A percentile compares a stretch with the other conserved stretches of the same genome.
These are phyloP conservation scores for Echeveria elegans DNA, from an alignment of 164 flowering plant genomes.

Conservation along the genomic window DNA sequence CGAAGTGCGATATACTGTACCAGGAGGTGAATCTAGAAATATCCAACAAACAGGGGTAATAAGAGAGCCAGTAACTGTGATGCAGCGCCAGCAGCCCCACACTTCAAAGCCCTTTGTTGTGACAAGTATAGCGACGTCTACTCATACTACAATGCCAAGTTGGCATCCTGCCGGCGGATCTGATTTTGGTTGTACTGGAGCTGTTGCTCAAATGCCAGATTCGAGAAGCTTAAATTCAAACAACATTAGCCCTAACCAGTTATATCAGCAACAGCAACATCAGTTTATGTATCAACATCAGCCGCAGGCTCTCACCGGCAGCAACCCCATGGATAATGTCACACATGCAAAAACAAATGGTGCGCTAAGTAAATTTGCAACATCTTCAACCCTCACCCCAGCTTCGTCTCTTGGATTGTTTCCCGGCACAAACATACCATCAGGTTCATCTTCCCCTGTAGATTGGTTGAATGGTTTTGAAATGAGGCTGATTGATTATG, in stretches of 20 bases:
- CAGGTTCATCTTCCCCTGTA: constrained; percentile 41
- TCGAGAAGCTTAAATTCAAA: constrained; percentile 22
- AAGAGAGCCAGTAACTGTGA: constrained; percentile 61
- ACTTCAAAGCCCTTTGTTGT: constrained; percentile 26
- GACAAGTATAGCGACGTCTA: constrained; percentile 27
- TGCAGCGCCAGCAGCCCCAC: constrained; percentile 60
- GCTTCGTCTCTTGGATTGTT: constrained; percentile 65
- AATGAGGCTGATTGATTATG: constrained; percentile 46
- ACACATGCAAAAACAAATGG: neutral
- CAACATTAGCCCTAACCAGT: constrained; percentile 26
- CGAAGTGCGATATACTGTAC: constrained; percentile 29
- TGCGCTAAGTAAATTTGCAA: constrained; percentile 22
- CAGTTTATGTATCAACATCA: constrained; percentile 26
- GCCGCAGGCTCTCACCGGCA: constrained; percentile 12
- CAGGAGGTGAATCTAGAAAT: constrained; percentile 41
- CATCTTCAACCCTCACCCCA: constrained; percentile 28
- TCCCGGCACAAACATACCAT: constrained; percentile 39
- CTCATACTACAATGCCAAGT: constrained; percentile 28
- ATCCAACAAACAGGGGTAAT: constrained; percentile 27
- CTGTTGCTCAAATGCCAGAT: constrained; percentile 19
- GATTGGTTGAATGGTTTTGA: constrained; percentile 51
- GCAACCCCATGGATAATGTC: constrained; percentile 19
- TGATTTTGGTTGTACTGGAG: constrained; percentile 32
- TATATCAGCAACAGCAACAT: constrained; percentile 20
- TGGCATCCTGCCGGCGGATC: constrained; percentile 28